Base-by-base conservation (phyloP, 2,329 filamentous ascomycete species). In the Fusarium pilosicola region DNA sequence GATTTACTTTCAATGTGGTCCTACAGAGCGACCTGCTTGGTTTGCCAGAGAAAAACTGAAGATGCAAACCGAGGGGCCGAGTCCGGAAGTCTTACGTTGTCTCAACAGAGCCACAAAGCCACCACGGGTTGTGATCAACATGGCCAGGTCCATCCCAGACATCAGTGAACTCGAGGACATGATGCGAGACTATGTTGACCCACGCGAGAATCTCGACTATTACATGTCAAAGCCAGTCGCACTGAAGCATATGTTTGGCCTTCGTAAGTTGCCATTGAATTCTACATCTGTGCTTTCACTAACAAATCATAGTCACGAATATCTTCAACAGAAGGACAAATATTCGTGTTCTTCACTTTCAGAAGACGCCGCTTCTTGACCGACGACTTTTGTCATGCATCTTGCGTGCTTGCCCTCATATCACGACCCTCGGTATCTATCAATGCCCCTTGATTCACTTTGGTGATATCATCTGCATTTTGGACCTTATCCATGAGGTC, bases 401-500 rank as follows among this genome's bases (percentile, higher is more conserved):
- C 20, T 65, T 83, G 2, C 78, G 81, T 12, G 75, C 76, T 3
- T 81, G 79, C 39, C 80, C 79, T 0, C 61, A 79, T 3, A 69
- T 83, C 14, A 76, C 71, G 8, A 81, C 79, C 76, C 4, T 84
- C 20, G 82, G 83, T 5, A 73, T 84, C 5, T 84, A 84, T 60
- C 77, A 81, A 55, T 84, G 83, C 32, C 81, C 81, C 0, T 64
- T 83, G 4, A 70, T 84, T 9, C 80, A 83, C 34, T 76, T 82
- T n/a, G 82, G 81, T 15, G 82, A 84, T 28, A 61, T 82, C 1
- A 57, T 82, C 3, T 76, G 71, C 17, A 60, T 84, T 1, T 70
- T 84, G 3, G 81, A 84, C 57, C 65, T 83, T 6, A 81, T 84
- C 26, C 60, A 79, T 38, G 81, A 84, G 48, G 70, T 84, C 48